Evolutionary conservation across 495 filamentous ascomycete species (phyloP), one percentile per base, ranked within the genome.

Genomic region (Talaromyces ruber): DNA sequence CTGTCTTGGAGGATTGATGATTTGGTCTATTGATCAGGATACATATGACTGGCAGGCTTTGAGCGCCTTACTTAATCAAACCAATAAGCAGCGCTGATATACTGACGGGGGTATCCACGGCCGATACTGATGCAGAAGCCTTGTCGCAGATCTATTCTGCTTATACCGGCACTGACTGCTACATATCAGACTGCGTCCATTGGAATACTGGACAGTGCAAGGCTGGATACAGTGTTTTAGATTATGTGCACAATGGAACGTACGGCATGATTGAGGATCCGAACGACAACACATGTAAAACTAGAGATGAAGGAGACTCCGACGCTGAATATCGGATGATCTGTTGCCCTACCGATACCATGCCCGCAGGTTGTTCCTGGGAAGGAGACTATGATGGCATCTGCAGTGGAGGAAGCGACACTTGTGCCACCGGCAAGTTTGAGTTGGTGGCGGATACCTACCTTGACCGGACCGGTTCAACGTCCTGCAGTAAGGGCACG

Each of bases 1-100:
- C 22, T 71, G 77, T 53, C 61, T 79, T 9, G 75, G 75, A 6
- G 77, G 77, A 25, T 47, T 68, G 11, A 64, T 77, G 61, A 60
- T 76, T 28, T 77, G 73, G 75, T 66, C 70, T 11, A 58, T 77
- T 24, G 68, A 71, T 52, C 70, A 68, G 8, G 72, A 68, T 21
- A 53, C 29, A 30, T 30, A 30, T 30, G 29, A 30, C 29, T 30
- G 29, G 29, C 29, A 30, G 29, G 29, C 29, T 30, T 30, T 30
- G 29, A 30, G 29, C 29, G 29, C 29, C 29, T 30, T 30, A 30
- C 29, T 30, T 30, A 30, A 30, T 30, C 29, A 30, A 30, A 30
- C 29, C 29, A n/a, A 30, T 30, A 30, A 30, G 29, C 29, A 30
- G 29, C 29, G 29, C 29, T 30, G 29, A 30, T 30, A 30, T 30